Conservation (phyloP, 768 basidiomycete species). For the Inosperma sp. region DNA sequence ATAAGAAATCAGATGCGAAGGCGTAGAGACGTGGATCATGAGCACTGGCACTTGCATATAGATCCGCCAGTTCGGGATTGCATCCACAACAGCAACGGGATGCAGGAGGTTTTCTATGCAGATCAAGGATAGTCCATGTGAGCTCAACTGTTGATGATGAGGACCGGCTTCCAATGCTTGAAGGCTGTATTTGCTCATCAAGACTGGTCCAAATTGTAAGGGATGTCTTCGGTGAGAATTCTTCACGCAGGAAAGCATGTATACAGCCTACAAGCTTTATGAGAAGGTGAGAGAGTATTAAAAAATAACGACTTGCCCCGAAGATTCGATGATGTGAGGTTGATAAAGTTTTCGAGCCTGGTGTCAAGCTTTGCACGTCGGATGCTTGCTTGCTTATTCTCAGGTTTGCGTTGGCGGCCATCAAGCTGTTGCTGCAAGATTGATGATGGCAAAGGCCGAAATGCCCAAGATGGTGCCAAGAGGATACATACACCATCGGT, state of each 20-base stretch:
- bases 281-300: neutral
- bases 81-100: conserved; percentile 7
- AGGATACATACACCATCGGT: conserved; percentile 12
- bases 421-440: neutral
- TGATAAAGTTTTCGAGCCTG: conserved; percentile 4
- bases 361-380: conserved; percentile 6
- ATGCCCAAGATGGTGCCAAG: conserved; percentile 12
- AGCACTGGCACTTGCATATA: no score
- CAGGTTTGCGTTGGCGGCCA: neutral
- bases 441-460: neutral
- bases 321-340: neutral
- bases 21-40: neutral
- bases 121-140: conserved; percentile 9
- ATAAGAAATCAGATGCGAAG: neutral
- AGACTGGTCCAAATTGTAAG: neutral
- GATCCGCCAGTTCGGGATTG: neutral
- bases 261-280: neutral
- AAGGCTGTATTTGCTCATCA: no score
- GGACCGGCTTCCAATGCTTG: neutral
- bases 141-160: conserved; percentile 2
- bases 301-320: neutral
- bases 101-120: neutral
- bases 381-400: conserved; percentile 1
- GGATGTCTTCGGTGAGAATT: neutral
- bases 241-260: neutral